Evolutionary conservation across 169 alveolate species (phyloP), one percentile per base, ranked within the genome.

Genomic region (Perkinsus olseni): DNA sequence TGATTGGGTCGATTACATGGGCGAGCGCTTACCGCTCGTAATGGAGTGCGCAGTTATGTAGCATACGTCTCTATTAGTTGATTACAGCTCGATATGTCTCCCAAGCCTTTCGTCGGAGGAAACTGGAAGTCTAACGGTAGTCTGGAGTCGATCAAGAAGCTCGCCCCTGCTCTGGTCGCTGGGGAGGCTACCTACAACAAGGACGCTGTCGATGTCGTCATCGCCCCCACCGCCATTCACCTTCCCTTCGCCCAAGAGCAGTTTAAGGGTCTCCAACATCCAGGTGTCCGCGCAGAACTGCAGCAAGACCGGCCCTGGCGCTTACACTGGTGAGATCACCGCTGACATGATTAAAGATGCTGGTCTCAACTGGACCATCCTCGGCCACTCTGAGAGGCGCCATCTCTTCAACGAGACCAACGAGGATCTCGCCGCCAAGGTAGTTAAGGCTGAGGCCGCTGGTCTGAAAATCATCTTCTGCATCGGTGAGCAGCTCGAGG

Each of bases 301-400:
- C 39, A 98, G 99, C 38, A 96, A 96, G 94, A 96, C 98, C 91
- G 99, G 98, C 90, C 96, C 95, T 92, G 99, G 99, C 38, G 99
- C 99, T 38, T 99, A 96, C 97, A 99, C 99, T 34, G 99, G 99
- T 28, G 99, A 99, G 95, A 51, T 93, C 92, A 90, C 98, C 92
- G 98, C 98, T 31, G 98, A 98, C 62, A 98, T 98, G 96, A 96
- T 98, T 28, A 95, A 95, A 91, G 99, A 98, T 94, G 93, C 98
- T 90, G 99, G 98, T 24, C 93, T 98, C 39, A 95, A 97, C 62
- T 99, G 99, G 99, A 97, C 98, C 38, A 96, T 99, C 91, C 95
- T 98, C 51, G 99, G 99, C 28, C 99, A 99, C 96, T 98, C 99
- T 36, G 99, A 99, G 95, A 98, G 99, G 92, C 97, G 99, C 94